These are phyloP conservation scores for Harringtonia lauricola DNA, from an alignment of 2,329 filamentous ascomycete genomes.

Conservation along the genomic window DNA sequence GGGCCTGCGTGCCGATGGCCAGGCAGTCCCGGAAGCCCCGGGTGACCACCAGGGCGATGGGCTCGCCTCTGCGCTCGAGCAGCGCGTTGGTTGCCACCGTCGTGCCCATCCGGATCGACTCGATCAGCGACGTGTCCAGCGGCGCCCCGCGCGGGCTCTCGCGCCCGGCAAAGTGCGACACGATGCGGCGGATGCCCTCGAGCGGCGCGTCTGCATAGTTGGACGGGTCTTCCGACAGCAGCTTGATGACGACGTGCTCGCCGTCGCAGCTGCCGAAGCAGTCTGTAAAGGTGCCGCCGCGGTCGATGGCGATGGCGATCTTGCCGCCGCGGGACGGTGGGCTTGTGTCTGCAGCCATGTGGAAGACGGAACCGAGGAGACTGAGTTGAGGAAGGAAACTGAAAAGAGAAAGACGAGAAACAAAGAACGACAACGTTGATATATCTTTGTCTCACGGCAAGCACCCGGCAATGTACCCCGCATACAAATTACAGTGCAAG, in stretches of 20 bases:
- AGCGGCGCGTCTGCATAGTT: slow-evolving; percentile 89
- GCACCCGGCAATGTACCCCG: no score
- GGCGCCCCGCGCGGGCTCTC: slow-evolving; percentile 72
- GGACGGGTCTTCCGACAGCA: slow-evolving; percentile 69
- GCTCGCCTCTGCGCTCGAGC: slow-evolving; percentile 81
- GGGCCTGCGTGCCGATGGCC: slow-evolving; percentile 80
- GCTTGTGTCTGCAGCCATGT: no score
- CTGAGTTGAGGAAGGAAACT: background rate
- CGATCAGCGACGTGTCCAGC: slow-evolving; percentile 72
- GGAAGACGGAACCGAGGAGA: background rate
- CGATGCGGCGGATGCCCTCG: slow-evolving; percentile 79
- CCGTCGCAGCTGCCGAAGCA: slow-evolving; percentile 67
- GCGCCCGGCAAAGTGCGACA: slow-evolving; percentile 62
- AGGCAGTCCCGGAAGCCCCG: slow-evolving; percentile 82
- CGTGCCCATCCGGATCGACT: slow-evolving; percentile 91
- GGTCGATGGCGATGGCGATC: slow-evolving; percentile 54
- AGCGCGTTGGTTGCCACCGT: slow-evolving; percentile 90
- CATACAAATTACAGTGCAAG: no score
- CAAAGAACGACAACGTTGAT: background rate
- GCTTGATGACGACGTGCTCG: slow-evolving; percentile 25
- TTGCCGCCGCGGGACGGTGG: no score
- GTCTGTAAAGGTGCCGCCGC: slow-evolving; percentile 87
- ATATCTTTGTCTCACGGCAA: no score
- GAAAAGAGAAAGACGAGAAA: background rate
- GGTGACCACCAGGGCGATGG: slow-evolving; percentile 77